Evolutionary conservation across 768 basidiomycete species (phyloP), one percentile per base, ranked within the genome.

Genomic region (Daedaleopsis sinensis): DNA sequence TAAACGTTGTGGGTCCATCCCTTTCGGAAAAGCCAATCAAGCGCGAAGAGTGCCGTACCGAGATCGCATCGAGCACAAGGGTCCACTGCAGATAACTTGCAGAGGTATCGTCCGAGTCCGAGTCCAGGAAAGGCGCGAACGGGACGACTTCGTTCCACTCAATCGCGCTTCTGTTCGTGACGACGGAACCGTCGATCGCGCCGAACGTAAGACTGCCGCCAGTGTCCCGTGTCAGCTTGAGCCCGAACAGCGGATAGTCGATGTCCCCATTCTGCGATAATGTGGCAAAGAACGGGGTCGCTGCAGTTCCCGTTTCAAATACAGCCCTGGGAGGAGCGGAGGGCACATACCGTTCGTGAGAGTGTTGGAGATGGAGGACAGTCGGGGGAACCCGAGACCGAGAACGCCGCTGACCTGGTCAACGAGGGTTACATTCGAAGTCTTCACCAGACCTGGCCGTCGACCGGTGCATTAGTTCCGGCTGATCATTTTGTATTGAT

Each of bases 51-150:
- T 50, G 55, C 51, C 81, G 42, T 65, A 91, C 90, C 46, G 80
- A 75, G 49, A 92, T 78, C 23, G 74, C 74, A 1, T 80, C 73
- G 44, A 93, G 69, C 3, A 83, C 83, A 61, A 92, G 84, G 0
- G 83, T 83, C 91, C 91, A 93, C 61, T 88, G 85, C 48, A 93
- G 75, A 65, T 93, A 93, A 64, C 87, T 88, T 4, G 91, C 86
- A 15, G 78, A 71, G 62, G 84, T 87, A 62, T 75, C 82, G 64
- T 84, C 82, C 5, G 76, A 71, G 7, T 77, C 80, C 27, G 27
- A 32, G 7, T 7, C 27, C 58, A 58, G 38, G 42, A 89, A 76
- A 5, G 91, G 91, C 19, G 85, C 78, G 67, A 93, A 93, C 13
- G 91, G 82, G 16, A 86, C 83, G 1, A 93, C 89, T 44, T 84